These are phyloP conservation scores for Zymoseptoria brevis DNA, from an alignment of 2,329 filamentous ascomycete genomes.

Conservation along the genomic window DNA sequence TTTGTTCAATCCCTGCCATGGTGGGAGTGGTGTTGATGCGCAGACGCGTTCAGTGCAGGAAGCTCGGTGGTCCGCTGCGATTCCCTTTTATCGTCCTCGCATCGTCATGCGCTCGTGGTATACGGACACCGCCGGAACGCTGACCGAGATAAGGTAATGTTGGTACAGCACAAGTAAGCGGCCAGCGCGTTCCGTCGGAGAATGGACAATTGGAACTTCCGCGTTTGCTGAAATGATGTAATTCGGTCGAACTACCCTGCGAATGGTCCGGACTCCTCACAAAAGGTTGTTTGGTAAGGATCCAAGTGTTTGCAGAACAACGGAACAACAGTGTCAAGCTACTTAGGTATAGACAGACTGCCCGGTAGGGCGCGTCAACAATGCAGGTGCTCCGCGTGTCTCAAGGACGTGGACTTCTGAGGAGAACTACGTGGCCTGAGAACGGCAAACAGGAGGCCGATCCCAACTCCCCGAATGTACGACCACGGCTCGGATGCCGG, in stretches of 20 bases:
- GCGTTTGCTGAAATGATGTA: background rate
- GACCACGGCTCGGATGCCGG: too few species aligned
- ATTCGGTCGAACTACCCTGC: background rate
- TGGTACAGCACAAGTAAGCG: background rate
- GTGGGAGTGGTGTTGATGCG: background rate
- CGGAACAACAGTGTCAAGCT: too few species aligned
- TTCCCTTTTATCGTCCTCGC: background rate
- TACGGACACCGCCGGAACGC: background rate
- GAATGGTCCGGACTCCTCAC: too few species aligned
- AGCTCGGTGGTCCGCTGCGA: background rate
- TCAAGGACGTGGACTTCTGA: too few species aligned
- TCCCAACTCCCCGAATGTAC: too few species aligned
- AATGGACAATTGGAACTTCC: background rate
- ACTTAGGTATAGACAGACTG: too few species aligned
- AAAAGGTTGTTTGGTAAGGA: too few species aligned
- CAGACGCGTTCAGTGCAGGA: background rate
- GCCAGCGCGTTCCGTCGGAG: background rate
- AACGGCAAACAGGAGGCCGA: too few species aligned
- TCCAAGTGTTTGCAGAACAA: too few species aligned
- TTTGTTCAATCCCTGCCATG: constrained; percentile 93
- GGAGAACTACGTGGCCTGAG: too few species aligned
- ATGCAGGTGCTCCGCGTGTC: too few species aligned
- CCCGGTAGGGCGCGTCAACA: too few species aligned
- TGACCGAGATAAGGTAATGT: background rate
- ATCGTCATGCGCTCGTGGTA: background rate